These are phyloP conservation scores for Dactylorhiza incarnata DNA, from an alignment of 106 monocot species.

Conservation along the genomic window DNA sequence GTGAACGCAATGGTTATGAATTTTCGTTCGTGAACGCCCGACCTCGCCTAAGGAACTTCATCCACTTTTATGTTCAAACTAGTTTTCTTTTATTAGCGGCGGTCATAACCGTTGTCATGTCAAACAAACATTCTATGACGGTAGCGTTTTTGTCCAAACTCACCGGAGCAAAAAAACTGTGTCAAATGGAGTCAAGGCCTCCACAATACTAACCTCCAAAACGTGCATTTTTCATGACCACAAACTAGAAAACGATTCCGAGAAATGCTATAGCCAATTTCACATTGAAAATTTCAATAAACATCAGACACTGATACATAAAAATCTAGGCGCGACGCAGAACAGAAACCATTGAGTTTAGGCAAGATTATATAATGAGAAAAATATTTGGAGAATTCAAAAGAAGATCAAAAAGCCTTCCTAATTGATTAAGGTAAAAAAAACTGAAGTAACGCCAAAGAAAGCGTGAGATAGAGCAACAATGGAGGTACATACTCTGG, in stretches of 20 bases:
- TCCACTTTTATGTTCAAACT: too few relatives aligned
- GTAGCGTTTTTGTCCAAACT: too few relatives aligned
- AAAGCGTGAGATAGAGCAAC: not conserved
- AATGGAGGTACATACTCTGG: slow-evolving; percentile 28
- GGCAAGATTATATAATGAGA: not conserved
- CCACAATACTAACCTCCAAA: not conserved
- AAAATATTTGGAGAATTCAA: not conserved
- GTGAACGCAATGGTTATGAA: too few relatives aligned
- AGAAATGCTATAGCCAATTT: not conserved
- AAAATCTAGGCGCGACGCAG: not conserved
- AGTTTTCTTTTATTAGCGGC: too few relatives aligned
- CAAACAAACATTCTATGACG: too few relatives aligned
- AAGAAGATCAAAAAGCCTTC: not conserved
- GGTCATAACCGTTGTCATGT: too few relatives aligned
- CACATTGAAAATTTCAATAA: not conserved
- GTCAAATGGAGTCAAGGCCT: too few relatives aligned
- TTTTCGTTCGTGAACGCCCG: too few relatives aligned
- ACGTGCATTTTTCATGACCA: not conserved
- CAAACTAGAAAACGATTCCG: not conserved
- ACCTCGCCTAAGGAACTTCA: too few relatives aligned
- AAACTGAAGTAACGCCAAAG: not conserved
- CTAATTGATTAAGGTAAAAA: not conserved
- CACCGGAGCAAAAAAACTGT: too few relatives aligned
- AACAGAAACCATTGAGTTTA: not conserved
- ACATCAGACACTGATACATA: not conserved